Conservation (phyloP, 768 basidiomycete genomes). For the Amanita inopinata region DNA sequence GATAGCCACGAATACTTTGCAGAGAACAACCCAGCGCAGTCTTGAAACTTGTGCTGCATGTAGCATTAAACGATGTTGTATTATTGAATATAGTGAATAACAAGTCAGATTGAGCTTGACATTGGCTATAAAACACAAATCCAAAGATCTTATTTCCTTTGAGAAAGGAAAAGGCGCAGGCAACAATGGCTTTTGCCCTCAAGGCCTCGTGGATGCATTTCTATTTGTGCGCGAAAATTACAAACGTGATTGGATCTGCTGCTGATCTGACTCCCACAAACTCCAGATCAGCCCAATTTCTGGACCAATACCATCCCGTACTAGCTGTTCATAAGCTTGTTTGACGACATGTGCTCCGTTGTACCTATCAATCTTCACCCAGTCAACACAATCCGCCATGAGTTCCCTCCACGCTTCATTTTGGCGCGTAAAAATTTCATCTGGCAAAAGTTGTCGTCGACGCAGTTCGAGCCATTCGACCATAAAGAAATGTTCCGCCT, state of each 20-base stretch:
- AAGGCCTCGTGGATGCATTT: background rate
- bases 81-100: too few species aligned
- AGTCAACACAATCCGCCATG: slow-evolving; percentile 43
- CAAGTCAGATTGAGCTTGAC: too few species aligned
- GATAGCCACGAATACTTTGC: slow-evolving; percentile 43
- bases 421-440: slow-evolving; percentile 42
- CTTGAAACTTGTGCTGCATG: too few species aligned
- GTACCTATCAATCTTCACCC: slow-evolving; percentile 45
- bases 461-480: slow-evolving; percentile 57
- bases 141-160: too few species aligned
- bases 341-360: slow-evolving; percentile 39
- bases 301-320: slow-evolving; percentile 38
- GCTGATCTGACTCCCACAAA: slow-evolving; percentile 33
- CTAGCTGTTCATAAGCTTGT: slow-evolving; percentile 36
- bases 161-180: slow-evolving; percentile 2
- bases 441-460: slow-evolving; percentile 32
- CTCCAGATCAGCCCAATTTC: slow-evolving; percentile 56
- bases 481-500: slow-evolving; percentile 55
- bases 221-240: slow-evolving; percentile 2
- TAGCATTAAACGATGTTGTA: too few species aligned
- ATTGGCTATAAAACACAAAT: background rate
- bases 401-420: slow-evolving; percentile 47
- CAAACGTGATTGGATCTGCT: slow-evolving; percentile 7
- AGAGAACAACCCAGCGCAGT: slow-evolving; percentile 40
- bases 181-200: background rate